Evolutionary conservation across 495 filamentous ascomycete species (phyloP).

Genomic region (Chaetomium tenue): DNA sequence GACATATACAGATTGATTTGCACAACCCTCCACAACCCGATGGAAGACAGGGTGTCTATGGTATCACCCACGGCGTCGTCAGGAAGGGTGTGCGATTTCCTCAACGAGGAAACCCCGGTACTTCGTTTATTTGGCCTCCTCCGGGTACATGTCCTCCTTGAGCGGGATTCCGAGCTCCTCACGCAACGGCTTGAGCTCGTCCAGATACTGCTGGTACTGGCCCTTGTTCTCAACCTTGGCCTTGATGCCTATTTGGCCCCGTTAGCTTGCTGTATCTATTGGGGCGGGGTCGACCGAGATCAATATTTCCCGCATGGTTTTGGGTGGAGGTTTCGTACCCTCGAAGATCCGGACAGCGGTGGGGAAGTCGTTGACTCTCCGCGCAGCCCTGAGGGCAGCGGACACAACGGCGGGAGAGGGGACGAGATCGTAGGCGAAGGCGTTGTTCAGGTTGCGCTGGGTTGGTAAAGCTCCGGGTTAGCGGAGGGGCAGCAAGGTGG

Average conservation of each 20-base stretch:
- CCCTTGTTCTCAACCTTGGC: conserved; percentile 98
- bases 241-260: conserved; percentile 73
- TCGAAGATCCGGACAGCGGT: conserved; percentile 98
- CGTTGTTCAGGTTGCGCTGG: conserved; percentile 99
- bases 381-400: conserved; percentile 85
- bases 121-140: conserved; percentile 51
- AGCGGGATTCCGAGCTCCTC: conserved; percentile 90
- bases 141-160: conserved; percentile 93
- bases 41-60: conserved; percentile 2
- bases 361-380: conserved; percentile 97
- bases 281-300: background rate
- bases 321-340: conserved; percentile 55
- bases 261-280: conserved; percentile 4
- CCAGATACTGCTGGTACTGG: conserved; percentile 97
- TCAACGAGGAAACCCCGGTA: background rate
- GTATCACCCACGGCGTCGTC: conserved; percentile 6
- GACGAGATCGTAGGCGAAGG: conserved; percentile 99
- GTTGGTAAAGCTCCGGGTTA: conserved; percentile 21
- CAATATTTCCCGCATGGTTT: conserved; percentile 18
- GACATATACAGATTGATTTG: conserved; percentile 20
- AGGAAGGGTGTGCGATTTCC: background rate
- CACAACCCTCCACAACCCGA: conserved; percentile 5
- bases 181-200: conserved; percentile 84
- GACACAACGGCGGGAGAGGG: conserved; percentile 88
- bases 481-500: conserved; percentile 14